These are phyloP conservation scores for Ascochyta rabiei DNA, from an alignment of 2,329 filamentous ascomycete species.

Conservation along the genomic window DNA sequence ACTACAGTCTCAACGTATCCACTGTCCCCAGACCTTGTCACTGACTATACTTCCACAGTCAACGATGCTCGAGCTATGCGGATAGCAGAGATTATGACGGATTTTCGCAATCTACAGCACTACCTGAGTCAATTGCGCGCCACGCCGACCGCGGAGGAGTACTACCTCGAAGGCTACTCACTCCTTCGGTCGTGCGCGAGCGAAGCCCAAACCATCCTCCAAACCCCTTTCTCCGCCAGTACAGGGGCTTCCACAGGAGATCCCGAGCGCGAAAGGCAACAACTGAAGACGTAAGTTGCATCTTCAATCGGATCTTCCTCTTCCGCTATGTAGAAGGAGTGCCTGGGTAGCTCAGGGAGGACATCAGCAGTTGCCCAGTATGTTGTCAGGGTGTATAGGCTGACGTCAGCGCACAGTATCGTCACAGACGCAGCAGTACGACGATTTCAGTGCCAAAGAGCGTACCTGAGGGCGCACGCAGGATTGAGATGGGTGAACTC, in stretches of 20 bases:
- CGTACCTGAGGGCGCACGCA: constrained; percentile 64
- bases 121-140: constrained; percentile 63
- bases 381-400: constrained; percentile 12
- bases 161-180: constrained; percentile 64
- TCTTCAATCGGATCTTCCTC: neutral
- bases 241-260: constrained; percentile 52
- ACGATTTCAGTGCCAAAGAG: constrained; percentile 66
- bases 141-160: constrained; percentile 59
- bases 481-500: constrained; percentile 64
- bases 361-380: constrained; percentile 1
- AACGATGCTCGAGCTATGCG: constrained; percentile 69
- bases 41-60: constrained; percentile 51
- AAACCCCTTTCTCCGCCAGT: constrained; percentile 58
- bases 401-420: constrained; percentile 54
- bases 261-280: constrained; percentile 61
- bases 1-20: neutral
- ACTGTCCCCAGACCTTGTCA: neutral
- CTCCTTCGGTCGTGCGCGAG: constrained; percentile 62
- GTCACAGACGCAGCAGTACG: constrained; percentile 65
- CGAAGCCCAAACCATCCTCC: constrained; percentile 62
- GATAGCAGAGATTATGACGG: constrained; percentile 67
- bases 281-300: constrained; percentile 61
- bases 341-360: neutral
- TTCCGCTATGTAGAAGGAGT: neutral
- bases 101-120: constrained; percentile 66